A percentile compares a stretch with the other conserved stretches of the same genome.
These are phyloP conservation scores for Xylaria intraflava DNA, from an alignment of 495 filamentous ascomycete species.

Conservation along the genomic window DNA sequence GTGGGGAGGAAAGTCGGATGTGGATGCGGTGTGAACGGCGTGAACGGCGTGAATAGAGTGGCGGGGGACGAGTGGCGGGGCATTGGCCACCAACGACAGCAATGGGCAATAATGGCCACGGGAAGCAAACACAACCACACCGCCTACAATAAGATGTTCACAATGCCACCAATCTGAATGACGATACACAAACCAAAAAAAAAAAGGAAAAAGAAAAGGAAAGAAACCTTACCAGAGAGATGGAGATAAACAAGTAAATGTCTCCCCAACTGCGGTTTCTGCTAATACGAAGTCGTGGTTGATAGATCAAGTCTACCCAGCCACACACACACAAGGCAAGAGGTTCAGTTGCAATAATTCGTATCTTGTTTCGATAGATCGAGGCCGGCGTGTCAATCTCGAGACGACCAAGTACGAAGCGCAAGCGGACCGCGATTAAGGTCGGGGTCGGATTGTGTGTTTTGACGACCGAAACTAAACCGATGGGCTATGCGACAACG, in stretches of 20 bases:
- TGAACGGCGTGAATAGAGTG: no score
- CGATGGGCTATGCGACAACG: constrained; percentile 23
- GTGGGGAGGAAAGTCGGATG: no score
- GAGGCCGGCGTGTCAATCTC: constrained; percentile 13
- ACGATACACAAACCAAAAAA: not conserved
- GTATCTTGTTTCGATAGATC: constrained; percentile 11
- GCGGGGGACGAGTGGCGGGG: not conserved
- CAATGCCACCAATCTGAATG: not conserved
- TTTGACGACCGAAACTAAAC: constrained; percentile 12
- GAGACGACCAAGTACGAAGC: constrained; percentile 20
- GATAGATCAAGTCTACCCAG: constrained; percentile 18
- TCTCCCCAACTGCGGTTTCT: constrained; percentile 65
- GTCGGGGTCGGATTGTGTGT: constrained; percentile 18
- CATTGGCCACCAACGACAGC: not conserved
- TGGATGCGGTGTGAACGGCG: no score
- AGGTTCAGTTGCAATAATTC: not conserved
- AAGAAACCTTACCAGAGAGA: constrained; percentile 54
- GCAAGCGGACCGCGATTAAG: constrained; percentile 19
- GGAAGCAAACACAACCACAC: not conserved
- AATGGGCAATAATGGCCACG: not conserved
- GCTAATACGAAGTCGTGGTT: constrained; percentile 27
- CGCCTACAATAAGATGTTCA: not conserved
- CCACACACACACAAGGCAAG: constrained; percentile 21
- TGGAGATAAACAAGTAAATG: constrained; percentile 99
- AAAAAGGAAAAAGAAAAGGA: constrained; percentile 1